Percentiles rank a stretch among this genome's conserved stretches.
These are phyloP conservation scores for Scedosporium dehoogii DNA, from an alignment of 2,329 filamentous ascomycete genomes.

Conservation along the genomic window DNA sequence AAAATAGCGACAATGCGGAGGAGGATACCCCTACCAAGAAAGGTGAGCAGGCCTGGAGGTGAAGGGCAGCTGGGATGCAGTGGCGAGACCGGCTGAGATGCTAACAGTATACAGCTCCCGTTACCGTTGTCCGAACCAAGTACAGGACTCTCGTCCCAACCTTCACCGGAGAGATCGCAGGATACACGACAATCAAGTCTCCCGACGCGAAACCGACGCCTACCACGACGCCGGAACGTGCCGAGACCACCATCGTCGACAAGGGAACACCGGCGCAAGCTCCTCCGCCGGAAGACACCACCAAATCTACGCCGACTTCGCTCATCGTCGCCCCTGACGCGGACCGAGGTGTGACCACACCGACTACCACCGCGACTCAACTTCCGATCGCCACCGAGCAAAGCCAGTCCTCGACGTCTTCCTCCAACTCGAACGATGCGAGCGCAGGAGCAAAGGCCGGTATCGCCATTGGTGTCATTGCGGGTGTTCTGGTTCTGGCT, in stretches of 20 bases:
- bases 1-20: not conserved
- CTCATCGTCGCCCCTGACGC: slow-evolving; percentile 11
- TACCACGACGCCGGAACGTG: not conserved
- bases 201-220: not conserved
- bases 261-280: slow-evolving; percentile 16
- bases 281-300: not conserved
- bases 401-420: slow-evolving; percentile 8
- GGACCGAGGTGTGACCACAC: slow-evolving; percentile 11
- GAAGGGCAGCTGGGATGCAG: not conserved
- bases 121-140: slow-evolving; percentile 3
- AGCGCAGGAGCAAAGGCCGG: slow-evolving; percentile 57
- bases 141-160: slow-evolving; percentile 1
- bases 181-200: slow-evolving; percentile 7
- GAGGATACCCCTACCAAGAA: not conserved
- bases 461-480: slow-evolving; percentile 71
- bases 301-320: not conserved
- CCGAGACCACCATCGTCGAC: not conserved
- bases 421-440: not conserved
- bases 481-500: slow-evolving; percentile 55
- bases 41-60: not conserved
- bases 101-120: not conserved
- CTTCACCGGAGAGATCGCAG: not conserved
- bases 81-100: not conserved
- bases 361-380: slow-evolving; percentile 11
- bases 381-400: slow-evolving; percentile 9